These are phyloP conservation scores for Oenanthe sinensis DNA, from an alignment of 129 eudicot species.

Conservation along the genomic window DNA sequence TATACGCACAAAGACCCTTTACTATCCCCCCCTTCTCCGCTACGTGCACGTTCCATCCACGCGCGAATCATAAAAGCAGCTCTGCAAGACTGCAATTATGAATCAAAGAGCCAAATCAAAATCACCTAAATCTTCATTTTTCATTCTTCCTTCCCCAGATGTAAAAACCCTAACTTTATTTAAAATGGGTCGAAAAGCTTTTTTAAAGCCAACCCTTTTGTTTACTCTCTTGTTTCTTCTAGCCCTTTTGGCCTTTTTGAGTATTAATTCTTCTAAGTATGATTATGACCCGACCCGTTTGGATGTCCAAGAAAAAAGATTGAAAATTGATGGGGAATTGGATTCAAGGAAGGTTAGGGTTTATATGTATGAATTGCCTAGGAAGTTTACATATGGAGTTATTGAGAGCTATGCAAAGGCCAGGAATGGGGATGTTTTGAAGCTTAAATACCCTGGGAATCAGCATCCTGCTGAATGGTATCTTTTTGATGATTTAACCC, in stretches of 20 bases:
- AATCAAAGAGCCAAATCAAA: conserved; percentile 1
- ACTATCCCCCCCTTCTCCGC: not conserved
- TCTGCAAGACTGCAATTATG: not conserved
- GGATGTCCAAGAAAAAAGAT: conserved; percentile 4
- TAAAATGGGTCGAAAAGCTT: conserved; percentile 30
- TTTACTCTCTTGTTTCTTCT: conserved; percentile 29
- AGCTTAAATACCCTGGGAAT: conserved; percentile 79
- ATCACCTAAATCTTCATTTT: conserved; percentile 1
- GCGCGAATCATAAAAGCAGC: not conserved
- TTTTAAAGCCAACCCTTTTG: conserved; percentile 45
- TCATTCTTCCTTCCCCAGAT: not conserved
- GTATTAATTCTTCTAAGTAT: conserved; percentile 10
- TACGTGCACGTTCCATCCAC: not conserved
- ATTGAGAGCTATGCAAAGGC: conserved; percentile 71
- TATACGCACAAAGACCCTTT: not conserved
- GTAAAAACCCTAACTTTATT: conserved; percentile 17
- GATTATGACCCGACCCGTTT: conserved; percentile 2
- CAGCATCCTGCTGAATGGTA: conserved; percentile 99
- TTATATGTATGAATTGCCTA: conserved; percentile 82
- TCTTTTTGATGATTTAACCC: conserved; percentile 55
- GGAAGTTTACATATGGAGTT: conserved; percentile 78
- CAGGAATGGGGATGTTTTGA: conserved; percentile 36
- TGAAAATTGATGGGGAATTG: not conserved
- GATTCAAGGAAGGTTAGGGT: conserved; percentile 20
- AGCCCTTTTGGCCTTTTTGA: conserved; percentile 34